Conservation (phyloP, 2,329 filamentous ascomycete species). For the Ophiostoma tasmaniense region DNA sequence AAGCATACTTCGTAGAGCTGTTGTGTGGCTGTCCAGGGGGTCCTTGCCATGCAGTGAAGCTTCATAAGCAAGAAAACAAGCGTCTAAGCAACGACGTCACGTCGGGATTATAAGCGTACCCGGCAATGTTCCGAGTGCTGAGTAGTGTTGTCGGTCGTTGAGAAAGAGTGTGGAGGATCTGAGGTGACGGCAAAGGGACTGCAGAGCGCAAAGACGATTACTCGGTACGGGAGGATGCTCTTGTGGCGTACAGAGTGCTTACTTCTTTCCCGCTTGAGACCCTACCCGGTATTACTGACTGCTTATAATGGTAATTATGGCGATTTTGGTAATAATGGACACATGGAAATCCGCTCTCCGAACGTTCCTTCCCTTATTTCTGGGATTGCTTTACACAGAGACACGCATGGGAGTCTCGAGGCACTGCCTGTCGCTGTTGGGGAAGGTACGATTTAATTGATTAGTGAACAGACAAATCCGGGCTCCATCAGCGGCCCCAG, state of each 20-base stretch:
- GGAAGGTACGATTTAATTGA: background rate
- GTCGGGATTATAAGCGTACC: background rate
- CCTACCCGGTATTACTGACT: background rate
- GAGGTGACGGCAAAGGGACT: background rate
- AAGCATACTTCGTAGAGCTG: background rate
- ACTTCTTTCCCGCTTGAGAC: background rate
- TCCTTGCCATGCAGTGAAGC: background rate
- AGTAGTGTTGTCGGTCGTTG: too few species aligned
- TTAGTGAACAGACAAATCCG: constrained; percentile 13
- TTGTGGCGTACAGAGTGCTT: background rate
- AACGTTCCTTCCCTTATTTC: background rate
- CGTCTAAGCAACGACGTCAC: background rate
- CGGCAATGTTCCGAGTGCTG: too few species aligned
- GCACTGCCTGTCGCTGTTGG: background rate
- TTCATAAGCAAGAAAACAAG: background rate
- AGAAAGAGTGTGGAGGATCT: background rate
- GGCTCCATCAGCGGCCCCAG: background rate
- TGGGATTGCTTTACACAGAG: background rate
- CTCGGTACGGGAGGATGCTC: background rate
- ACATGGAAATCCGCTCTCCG: too few species aligned
- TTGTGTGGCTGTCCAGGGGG: background rate
- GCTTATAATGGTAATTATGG: too few species aligned
- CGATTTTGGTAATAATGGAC: too few species aligned
- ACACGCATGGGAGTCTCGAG: too few species aligned
- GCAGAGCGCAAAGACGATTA: background rate